Conservation (phyloP, 1,284 basidiomycete species). For the Wallemia ichthyophaga region DNA sequence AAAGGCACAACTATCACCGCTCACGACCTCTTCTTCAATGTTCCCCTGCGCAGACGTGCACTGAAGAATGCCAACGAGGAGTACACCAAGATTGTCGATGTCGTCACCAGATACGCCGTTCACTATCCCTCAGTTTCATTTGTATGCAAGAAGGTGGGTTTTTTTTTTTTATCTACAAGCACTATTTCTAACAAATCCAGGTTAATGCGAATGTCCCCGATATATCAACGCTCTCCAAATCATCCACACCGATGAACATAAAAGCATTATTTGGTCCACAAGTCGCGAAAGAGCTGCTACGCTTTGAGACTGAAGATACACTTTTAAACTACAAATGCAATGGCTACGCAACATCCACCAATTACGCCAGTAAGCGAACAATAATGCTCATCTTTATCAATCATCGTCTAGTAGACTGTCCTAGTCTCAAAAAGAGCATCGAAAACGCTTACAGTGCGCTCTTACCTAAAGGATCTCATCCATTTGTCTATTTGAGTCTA, state of each 20-base stretch:
- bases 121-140: constrained; percentile 72
- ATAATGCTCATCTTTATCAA: not conserved
- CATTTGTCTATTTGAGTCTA: constrained; percentile 74
- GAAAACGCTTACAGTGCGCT: constrained; percentile 60
- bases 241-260: constrained; percentile 40
- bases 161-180: not conserved
- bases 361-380: not conserved
- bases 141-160: constrained; percentile 53
- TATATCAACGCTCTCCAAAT: constrained; percentile 44
- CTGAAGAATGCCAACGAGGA: constrained; percentile 67
- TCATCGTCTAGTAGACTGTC: constrained; percentile 85
- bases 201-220: constrained; percentile 41
- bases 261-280: constrained; percentile 49
- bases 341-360: constrained; percentile 28
- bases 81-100: constrained; percentile 67
- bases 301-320: constrained; percentile 12
- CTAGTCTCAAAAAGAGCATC: constrained; percentile 54
- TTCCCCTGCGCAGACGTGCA: constrained; percentile 57
- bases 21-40: constrained; percentile 88
- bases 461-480: constrained; percentile 66
- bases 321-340: constrained; percentile 29
- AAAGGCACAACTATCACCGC: constrained; percentile 21
- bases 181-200: constrained; percentile 17
- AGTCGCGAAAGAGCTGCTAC: constrained; percentile 50
- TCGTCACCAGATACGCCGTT: constrained; percentile 76